These are phyloP conservation scores for Coprinopsis cinerea DNA, from an alignment of 768 basidiomycete species.

Conservation along the genomic window DNA sequence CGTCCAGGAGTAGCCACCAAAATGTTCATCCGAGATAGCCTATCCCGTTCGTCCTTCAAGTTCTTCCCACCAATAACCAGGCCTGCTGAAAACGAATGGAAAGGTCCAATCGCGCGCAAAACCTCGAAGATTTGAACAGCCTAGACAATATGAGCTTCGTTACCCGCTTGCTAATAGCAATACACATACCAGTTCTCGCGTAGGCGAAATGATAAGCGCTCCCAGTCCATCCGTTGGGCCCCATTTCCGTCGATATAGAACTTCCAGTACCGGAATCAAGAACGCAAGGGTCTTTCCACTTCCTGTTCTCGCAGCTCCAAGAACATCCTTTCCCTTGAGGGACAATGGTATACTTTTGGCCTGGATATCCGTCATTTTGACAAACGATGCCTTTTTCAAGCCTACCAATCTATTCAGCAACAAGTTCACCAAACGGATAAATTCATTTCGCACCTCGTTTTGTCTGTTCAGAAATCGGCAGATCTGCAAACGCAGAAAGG, in stretches of 20 bases:
- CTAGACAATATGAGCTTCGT: constrained; percentile 29
- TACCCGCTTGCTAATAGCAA: not conserved
- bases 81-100: constrained; percentile 90
- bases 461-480: constrained; percentile 74
- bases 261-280: constrained; percentile 86
- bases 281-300: constrained; percentile 97
- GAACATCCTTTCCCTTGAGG: constrained; percentile 91
- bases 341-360: constrained; percentile 85
- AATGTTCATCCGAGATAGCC: constrained; percentile 92
- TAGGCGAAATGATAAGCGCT: constrained; percentile 90
- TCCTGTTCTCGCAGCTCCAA: constrained; percentile 93
- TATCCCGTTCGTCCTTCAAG: constrained; percentile 85
- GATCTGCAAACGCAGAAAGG: constrained; percentile 57
- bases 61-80: constrained; percentile 96
- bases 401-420: constrained; percentile 36
- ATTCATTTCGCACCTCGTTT: constrained; percentile 49
- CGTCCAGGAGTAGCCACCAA: constrained; percentile 97
- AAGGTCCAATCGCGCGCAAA: constrained; percentile 84
- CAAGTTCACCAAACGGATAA: not conserved
- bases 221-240: constrained; percentile 90
- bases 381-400: constrained; percentile 80
- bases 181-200: constrained; percentile 75
- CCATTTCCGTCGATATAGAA: constrained; percentile 88
- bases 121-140: constrained; percentile 99
- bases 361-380: constrained; percentile 90